Evolutionary conservation across 495 filamentous ascomycete species (phyloP).

Genomic region (Lepidopterella palustris): DNA sequence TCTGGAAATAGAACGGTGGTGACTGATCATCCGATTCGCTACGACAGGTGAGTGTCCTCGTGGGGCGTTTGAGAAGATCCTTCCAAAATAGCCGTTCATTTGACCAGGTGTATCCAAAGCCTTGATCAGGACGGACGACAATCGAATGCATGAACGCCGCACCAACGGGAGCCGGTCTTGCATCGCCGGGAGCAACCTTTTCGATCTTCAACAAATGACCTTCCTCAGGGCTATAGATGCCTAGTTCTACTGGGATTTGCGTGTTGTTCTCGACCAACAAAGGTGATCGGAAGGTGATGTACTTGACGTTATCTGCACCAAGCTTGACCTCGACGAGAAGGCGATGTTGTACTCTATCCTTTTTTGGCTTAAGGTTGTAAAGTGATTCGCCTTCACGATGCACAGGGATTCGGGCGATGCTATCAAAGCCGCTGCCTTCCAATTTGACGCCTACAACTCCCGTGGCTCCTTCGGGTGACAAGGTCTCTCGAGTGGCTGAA

Average conservation of each 20-base stretch:
- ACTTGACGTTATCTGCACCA: slow-evolving; percentile 89
- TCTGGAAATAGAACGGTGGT: slow-evolving; percentile 92
- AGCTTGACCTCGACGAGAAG: slow-evolving; percentile 88
- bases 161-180: slow-evolving; percentile 84
- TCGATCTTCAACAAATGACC: slow-evolving; percentile 95
- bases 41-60: slow-evolving; percentile 75
- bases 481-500: slow-evolving; percentile 84
- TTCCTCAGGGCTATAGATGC: slow-evolving; percentile 82
- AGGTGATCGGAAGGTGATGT: slow-evolving; percentile 92
- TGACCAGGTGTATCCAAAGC: slow-evolving; percentile 95
- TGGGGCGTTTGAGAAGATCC: slow-evolving; percentile 76
- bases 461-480: slow-evolving; percentile 72
- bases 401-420: slow-evolving; percentile 77
- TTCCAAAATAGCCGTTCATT: slow-evolving; percentile 84
- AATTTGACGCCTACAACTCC: slow-evolving; percentile 75
- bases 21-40: slow-evolving; percentile 71
- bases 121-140: slow-evolving; percentile 88
- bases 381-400: slow-evolving; percentile 89
- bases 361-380: slow-evolving; percentile 76
- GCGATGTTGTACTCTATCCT: slow-evolving; percentile 77
- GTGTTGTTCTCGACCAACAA: slow-evolving; percentile 97
- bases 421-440: slow-evolving; percentile 90
- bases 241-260: slow-evolving; percentile 90
- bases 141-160: slow-evolving; percentile 85
- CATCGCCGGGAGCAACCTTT: slow-evolving; percentile 89